These are phyloP conservation scores for Tolypocladium guangdongense DNA, from an alignment of 2,329 filamentous ascomycete species.

Conservation along the genomic window DNA sequence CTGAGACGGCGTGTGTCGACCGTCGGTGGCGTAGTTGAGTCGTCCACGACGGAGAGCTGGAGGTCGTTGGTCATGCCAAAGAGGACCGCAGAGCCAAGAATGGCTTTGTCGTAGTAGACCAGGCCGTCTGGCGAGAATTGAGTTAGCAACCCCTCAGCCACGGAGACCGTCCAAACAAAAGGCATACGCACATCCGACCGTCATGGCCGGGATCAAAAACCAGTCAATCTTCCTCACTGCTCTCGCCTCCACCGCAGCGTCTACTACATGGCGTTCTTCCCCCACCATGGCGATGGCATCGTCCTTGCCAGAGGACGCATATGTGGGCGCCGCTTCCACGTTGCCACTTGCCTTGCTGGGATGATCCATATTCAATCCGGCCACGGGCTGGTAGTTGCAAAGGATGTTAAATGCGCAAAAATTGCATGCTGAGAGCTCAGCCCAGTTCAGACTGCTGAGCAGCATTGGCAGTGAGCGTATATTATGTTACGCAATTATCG, in stretches of 20 bases:
- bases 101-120: slow-evolving; percentile 47
- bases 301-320: slow-evolving; percentile 11
- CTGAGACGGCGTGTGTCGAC: slow-evolving; percentile 57
- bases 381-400: not conserved
- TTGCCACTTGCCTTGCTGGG: not conserved
- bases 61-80: slow-evolving; percentile 70
- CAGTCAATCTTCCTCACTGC: slow-evolving; percentile 57
- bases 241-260: slow-evolving; percentile 40
- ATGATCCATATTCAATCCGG: not conserved
- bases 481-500: not conserved
- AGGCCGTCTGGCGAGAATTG: slow-evolving; percentile 20
- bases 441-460: not conserved
- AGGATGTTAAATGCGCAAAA: not conserved
- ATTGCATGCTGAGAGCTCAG: no score
- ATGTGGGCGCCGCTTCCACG: not conserved
- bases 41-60: slow-evolving; percentile 39
- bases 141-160: not conserved
- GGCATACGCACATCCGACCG: slow-evolving; percentile 31
- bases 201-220: slow-evolving; percentile 59
- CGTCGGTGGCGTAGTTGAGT: slow-evolving; percentile 34
- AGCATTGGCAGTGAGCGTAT: not conserved
- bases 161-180: not conserved
- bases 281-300: slow-evolving; percentile 44
- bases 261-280: slow-evolving; percentile 40
- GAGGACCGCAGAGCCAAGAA: slow-evolving; percentile 59